These are phyloP conservation scores for Blastobotrys indianensis DNA, from an alignment of 1,139 yeast species.

Conservation along the genomic window DNA sequence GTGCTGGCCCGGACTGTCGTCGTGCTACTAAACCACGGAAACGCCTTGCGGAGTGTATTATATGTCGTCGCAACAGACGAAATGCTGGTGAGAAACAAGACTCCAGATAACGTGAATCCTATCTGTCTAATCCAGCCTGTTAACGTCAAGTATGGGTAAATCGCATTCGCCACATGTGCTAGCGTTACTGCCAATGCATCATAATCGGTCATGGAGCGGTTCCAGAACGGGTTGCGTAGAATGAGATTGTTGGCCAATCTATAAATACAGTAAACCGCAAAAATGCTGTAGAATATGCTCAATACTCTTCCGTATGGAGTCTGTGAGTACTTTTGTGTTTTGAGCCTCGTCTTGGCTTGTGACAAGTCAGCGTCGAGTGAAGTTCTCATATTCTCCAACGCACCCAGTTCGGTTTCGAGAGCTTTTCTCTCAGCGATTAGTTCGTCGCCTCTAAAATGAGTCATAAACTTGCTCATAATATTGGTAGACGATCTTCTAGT, in stretches of 20 bases:
- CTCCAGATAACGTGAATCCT: conserved; percentile 58
- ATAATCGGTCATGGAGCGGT: conserved; percentile 13
- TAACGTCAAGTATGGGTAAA: conserved; percentile 31
- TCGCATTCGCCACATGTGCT: conserved; percentile 37
- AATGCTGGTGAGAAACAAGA: conserved; percentile 60
- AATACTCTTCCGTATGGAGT: conserved; percentile 33
- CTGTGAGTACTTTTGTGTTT: conserved; percentile 25
- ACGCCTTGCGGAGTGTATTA: conserved; percentile 27
- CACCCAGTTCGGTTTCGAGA: conserved; percentile 64
- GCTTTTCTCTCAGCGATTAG: conserved; percentile 61
- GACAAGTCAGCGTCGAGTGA: conserved; percentile 33
- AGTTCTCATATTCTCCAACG: conserved; percentile 43
- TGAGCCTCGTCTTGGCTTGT: conserved; percentile 23
- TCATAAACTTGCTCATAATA: conserved; percentile 26
- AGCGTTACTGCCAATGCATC: conserved; percentile 50
- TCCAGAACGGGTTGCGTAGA: conserved; percentile 27
- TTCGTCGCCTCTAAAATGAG: conserved; percentile 25
- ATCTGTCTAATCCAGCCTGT: conserved; percentile 58
- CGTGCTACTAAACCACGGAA: conserved; percentile 22
- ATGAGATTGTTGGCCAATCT: conserved; percentile 45
- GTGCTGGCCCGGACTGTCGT: neutral
- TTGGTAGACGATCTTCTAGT: conserved; percentile 24
- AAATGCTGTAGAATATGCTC: conserved; percentile 30
- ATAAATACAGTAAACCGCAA: conserved; percentile 62
- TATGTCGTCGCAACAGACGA: conserved; percentile 31